Evolutionary conservation across 2,329 filamentous ascomycete genomes (phyloP).

Genomic region (Fusarium austroafricanum): DNA sequence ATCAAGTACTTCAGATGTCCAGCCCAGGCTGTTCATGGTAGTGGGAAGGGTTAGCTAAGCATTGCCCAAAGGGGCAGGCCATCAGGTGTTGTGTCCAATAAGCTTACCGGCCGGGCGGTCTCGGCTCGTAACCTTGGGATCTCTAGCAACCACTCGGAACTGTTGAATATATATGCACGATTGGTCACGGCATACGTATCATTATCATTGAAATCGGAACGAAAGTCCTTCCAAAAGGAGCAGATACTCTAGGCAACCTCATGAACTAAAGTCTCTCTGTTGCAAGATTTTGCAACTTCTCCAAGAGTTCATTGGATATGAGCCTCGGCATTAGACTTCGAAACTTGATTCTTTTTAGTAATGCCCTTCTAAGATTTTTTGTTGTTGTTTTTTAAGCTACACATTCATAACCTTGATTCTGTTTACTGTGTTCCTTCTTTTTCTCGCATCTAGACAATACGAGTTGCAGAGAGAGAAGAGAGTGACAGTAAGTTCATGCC

Average conservation of each 20-base stretch:
- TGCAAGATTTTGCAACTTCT: too few species aligned
- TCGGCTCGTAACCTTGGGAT: slow-evolving; percentile 27
- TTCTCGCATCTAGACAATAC: not conserved
- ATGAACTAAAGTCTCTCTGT: not conserved
- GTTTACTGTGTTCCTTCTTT: too few species aligned
- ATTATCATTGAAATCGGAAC: not conserved
- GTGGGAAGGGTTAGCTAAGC: slow-evolving; percentile 18
- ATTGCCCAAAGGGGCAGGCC: slow-evolving; percentile 33
- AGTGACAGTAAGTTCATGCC: too few species aligned
- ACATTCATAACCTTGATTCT: too few species aligned
- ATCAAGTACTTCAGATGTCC: not conserved
- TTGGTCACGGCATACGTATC: not conserved
- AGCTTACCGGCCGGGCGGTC: slow-evolving; percentile 18
- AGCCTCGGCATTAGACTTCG: too few species aligned
- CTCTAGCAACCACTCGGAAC: not conserved
- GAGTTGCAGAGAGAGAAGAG: not conserved
- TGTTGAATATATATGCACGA: not conserved
- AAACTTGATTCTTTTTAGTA: too few species aligned
- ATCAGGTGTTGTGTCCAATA: slow-evolving; percentile 28
- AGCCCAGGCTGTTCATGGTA: not conserved
- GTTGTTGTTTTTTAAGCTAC: too few species aligned
- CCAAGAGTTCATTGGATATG: too few species aligned
- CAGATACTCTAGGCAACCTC: not conserved
- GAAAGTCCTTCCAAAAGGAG: not conserved
- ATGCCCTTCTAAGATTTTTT: too few species aligned